These are phyloP conservation scores for Solanum bukasovii DNA, from an alignment of 257 asterid species.

Conservation along the genomic window DNA sequence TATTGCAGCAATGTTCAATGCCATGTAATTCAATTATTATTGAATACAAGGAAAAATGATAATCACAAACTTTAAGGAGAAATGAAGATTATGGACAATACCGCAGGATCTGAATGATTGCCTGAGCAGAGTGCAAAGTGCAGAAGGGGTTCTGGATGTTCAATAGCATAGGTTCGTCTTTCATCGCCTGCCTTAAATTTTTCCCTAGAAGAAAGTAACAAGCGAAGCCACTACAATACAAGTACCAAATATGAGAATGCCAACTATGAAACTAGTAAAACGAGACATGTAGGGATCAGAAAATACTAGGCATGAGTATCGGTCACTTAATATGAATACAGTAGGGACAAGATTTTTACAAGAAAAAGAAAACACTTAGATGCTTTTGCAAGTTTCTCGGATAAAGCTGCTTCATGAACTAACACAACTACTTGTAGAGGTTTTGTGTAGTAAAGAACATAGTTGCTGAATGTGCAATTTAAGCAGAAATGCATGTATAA, in stretches of 20 bases:
- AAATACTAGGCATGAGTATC: not conserved
- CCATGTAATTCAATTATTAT: not conserved
- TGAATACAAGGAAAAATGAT: not conserved
- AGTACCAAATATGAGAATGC: not conserved
- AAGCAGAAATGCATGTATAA: not conserved
- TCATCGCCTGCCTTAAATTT: conserved; percentile 69
- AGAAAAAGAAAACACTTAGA: not conserved
- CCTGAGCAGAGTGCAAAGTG: conserved; percentile 85
- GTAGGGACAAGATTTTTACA: too few relatives aligned
- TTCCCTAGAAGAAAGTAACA: conserved; percentile 55
- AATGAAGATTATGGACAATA: conserved; percentile 11
- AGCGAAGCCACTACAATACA: conserved; percentile 59
- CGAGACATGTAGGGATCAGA: not conserved
- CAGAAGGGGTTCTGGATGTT: conserved; percentile 69
- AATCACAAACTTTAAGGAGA: not conserved
- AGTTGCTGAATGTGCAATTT: not conserved
- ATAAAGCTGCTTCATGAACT: not conserved
- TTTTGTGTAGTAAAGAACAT: not conserved
- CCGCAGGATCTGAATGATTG: conserved; percentile 95
- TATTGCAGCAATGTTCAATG: not conserved
- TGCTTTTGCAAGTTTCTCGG: not conserved
- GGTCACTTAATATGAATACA: not conserved
- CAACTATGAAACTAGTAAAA: not conserved
- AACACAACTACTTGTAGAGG: not conserved
- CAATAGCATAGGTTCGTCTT: conserved; percentile 56